Evolutionary conservation across 179 eudicot species (phyloP).

Genomic region (Monotropa hypopitys): DNA sequence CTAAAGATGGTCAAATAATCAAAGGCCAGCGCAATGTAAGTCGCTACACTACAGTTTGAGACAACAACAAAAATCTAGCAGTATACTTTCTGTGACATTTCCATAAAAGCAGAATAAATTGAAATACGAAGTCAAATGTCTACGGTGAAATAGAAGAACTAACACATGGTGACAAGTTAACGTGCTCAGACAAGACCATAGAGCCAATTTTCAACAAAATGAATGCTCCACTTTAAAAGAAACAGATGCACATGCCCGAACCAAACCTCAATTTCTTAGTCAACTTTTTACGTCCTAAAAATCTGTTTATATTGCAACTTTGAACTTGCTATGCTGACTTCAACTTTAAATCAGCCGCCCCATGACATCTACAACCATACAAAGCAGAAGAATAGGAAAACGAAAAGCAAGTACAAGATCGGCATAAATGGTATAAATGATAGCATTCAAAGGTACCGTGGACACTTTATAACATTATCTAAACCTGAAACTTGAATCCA

Average conservation of each 20-base stretch:
- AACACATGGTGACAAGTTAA: background rate
- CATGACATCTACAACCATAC: background rate
- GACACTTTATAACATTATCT: background rate
- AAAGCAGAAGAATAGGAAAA: background rate
- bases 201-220: background rate
- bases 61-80: background rate
- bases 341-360: background rate
- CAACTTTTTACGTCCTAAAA: constrained; percentile 1
- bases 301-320: background rate
- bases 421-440: background rate
- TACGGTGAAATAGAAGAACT: background rate
- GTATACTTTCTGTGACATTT: background rate
- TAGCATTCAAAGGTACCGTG: background rate
- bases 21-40: background rate
- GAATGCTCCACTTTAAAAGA: background rate
- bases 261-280: background rate
- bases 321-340: background rate
- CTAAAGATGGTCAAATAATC: background rate
- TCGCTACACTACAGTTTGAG: too few species aligned
- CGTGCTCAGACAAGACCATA: background rate
- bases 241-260: background rate
- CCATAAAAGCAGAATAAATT: background rate
- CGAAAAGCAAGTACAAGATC: background rate
- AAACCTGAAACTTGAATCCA: background rate
- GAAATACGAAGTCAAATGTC: background rate